Conservation (phyloP, 2,329 filamentous ascomycete species). For the Trichoderma pleuroti region DNA sequence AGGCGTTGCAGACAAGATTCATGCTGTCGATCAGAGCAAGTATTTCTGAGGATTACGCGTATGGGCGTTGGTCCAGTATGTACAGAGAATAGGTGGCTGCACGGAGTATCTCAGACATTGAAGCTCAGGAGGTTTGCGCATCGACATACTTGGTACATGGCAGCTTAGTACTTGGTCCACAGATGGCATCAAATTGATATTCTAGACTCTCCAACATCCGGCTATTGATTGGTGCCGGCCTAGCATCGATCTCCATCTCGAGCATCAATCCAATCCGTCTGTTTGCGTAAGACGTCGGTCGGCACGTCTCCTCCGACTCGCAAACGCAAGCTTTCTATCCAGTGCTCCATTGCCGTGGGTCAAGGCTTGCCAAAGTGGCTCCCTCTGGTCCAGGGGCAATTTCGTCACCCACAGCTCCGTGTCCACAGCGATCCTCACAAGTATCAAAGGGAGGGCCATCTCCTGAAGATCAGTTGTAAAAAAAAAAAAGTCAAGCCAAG, state of each 20-base stretch:
- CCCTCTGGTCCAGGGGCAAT: not conserved
- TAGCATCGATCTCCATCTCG: not conserved
- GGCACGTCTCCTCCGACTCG: not conserved
- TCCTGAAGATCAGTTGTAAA: conserved; percentile 9
- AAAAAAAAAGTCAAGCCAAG: not conserved
- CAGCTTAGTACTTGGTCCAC: too few species aligned
- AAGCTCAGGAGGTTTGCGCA: not conserved
- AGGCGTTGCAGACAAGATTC: not conserved
- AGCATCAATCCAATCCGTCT: not conserved
- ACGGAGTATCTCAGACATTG: not conserved
- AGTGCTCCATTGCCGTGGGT: not conserved
- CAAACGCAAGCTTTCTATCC: not conserved
- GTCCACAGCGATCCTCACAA: not conserved
- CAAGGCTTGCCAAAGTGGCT: not conserved
- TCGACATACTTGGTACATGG: not conserved
- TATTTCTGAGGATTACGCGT: not conserved
- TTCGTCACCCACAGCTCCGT: conserved; percentile 1
- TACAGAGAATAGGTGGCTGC: not conserved
- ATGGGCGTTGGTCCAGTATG: not conserved
- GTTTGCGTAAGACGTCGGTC: not conserved
- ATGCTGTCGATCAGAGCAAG: not conserved
- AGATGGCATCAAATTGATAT: not conserved
- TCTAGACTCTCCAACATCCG: not conserved
- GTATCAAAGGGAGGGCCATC: not conserved
- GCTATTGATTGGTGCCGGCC: not conserved